Evolutionary conservation across 192 early-diverging fungal species (phyloP), one percentile per base, ranked within the genome.

Genomic region (Rhizophagus sp.): DNA sequence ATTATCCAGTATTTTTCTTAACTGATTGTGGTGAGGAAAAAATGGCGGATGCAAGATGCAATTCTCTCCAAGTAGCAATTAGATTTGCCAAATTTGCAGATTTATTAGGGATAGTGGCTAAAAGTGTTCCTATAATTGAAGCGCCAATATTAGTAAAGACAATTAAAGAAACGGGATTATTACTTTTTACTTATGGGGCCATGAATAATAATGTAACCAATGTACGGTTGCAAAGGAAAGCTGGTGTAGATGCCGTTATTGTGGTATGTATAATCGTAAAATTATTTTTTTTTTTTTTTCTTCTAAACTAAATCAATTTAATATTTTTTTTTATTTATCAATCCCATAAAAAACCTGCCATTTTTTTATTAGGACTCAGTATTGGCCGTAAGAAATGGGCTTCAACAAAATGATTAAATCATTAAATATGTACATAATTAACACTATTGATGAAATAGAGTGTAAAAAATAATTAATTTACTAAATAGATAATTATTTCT

Each of bases 1-100:
- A 90, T 73, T 94, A 94, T 80, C 96, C 96, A 2, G 92, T 97
- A n/a, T 94, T 97, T 82, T 94, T 97, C 85, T 87, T 98, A 76
- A 96, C 96, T 0, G 94, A 96, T 73, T 95, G 90, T 39, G 96
- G 96, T 34, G 91, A 90, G 33, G 82, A 88, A 2, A 85, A 82
- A 9, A 91, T 94, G 85, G 92, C 90, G 3, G 96, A 98, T 80
- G 85, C 85, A 62, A 89, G 97, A 15, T 93, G 91, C 79, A 96
- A 96, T 81, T 93, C 93, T 25, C 84, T 97, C 27, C 89, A 92
- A 39, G 88, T 88, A 2, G 96, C 97, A 1, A 90, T 96, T 57
- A 83, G 90, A 19, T 92, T 97, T 80, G 95, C 94, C 73, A 89
- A 90, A 30, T 88, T 88, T 61, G 88, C 91, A 1, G 89, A 90